A percentile compares a stretch with the other conserved stretches of the same genome.
These are phyloP conservation scores for Cladosporium sphaerospermum DNA, from an alignment of 2,329 filamentous ascomycete genomes.

Conservation along the genomic window DNA sequence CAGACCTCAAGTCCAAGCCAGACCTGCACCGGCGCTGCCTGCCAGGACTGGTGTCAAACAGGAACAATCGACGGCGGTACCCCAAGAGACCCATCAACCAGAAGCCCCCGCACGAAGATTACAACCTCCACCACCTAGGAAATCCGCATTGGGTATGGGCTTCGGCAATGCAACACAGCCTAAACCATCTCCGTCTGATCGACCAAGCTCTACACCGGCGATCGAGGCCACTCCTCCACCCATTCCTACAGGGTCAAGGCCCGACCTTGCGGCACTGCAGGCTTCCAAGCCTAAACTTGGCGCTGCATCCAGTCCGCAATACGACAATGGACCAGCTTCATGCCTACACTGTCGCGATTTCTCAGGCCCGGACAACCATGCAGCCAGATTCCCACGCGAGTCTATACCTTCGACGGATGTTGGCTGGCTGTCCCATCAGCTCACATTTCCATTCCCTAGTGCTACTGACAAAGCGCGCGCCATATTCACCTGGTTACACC, in stretches of 20 bases:
- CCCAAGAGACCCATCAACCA: neutral
- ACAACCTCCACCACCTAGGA: conserved; percentile 19
- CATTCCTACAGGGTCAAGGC: conserved; percentile 49
- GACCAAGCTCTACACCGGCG: conserved; percentile 12
- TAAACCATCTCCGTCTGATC: conserved; percentile 11
- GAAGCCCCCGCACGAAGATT: conserved; percentile 13
- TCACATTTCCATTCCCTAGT: conserved; percentile 75
- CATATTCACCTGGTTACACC: conserved; percentile 92
- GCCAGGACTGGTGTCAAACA: conserved; percentile 3
- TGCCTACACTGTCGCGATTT: conserved; percentile 88
- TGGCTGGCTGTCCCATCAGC: conserved; percentile 66
- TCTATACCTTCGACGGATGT: conserved; percentile 63
- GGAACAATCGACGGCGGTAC: neutral
- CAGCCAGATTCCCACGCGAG: conserved; percentile 66
- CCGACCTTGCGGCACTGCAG: conserved; percentile 52
- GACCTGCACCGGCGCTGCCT: conserved; percentile 2
- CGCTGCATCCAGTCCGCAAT: conserved; percentile 15
- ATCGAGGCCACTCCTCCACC: conserved; percentile 39
- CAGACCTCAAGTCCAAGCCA: conserved; percentile 9
- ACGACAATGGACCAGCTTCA: conserved; percentile 19
- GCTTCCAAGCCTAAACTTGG: conserved; percentile 43
- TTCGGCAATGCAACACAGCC: conserved; percentile 19
- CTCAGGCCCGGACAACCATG: conserved; percentile 70
- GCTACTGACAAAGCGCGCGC: conserved; percentile 89
- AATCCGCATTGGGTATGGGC: conserved; percentile 25